Evolutionary conservation across 2,329 filamentous ascomycete species (phyloP), one percentile per base, ranked within the genome.

Genomic region (Penicillium thymicola): DNA sequence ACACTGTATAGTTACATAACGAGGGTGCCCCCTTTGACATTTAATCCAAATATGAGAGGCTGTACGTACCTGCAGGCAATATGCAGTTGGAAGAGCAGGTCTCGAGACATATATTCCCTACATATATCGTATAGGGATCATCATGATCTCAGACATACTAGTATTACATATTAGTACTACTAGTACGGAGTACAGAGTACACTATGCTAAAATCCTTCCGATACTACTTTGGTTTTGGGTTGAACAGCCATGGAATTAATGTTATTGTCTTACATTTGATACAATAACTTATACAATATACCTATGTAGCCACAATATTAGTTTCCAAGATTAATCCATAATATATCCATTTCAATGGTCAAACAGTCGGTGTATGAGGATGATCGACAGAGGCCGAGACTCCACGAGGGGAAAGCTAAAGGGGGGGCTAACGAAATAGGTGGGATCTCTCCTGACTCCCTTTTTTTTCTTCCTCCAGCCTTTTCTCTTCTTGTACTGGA

Each of bases 311-410:
- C 10, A 30, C 28, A 11, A 30, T 13, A 32, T 13, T 32, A 3
- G 11, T 14, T 32, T 32, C 30, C 28, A 5, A 30, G 30, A 32
- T 32, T 32, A 32, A 14, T 32, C 30, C 13, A 32, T 32, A 32
- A 32, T 32, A 32, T 65, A 53, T 36, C 9, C 10, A 36, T 44
- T 42, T 48, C 41, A 53, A 36, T 52, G 41, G 41, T 60, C 55
- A 54, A 61, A 64, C 60, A 62, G 61, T 65, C 64, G 59, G 63
- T 65, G 63, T 64, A 61, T 70, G 66, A 61, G 59, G 49, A 27
- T 23, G 67, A 69, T 68, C 67, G 63, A 62, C 64, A 57, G 57
- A 14, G 65, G 61, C 57, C 65, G 62, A 67, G 66, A 67, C 62
- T 59, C 57, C 40, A 55, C 52, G 57, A 57, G 59, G 59, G 54